Percentiles rank a stretch among this genome's conserved stretches.
Conservation (phyloP, 2,329 filamentous ascomycete species). For the Dactylellina sp. region DNA sequence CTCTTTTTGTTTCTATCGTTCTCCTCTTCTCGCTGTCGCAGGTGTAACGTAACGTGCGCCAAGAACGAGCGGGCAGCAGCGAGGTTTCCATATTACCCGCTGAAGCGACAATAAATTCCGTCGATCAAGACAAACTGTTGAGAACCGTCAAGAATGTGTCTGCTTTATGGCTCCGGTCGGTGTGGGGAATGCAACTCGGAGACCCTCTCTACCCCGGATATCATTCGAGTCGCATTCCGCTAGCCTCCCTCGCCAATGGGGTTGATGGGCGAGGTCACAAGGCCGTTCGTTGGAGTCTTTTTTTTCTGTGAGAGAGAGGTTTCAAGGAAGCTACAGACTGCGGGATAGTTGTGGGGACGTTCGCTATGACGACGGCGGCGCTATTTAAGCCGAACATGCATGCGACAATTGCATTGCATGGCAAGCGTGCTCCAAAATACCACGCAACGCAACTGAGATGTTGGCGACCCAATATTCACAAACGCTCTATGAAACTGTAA, state of each 20-base stretch:
- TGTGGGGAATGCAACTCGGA: not conserved
- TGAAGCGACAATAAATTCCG: slow-evolving; percentile 7
- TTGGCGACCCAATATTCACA: no score
- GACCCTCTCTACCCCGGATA: no score
- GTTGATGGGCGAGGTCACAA: not conserved
- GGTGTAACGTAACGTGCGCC: slow-evolving; percentile 8
- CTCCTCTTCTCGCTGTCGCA: no score
- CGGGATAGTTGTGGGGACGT: no score
- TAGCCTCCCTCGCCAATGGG: no score
- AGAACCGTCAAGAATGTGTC: not conserved
- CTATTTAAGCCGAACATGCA: not conserved
- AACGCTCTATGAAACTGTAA: no score
- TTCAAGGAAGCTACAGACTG: no score
- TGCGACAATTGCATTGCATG: not conserved
- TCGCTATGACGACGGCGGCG: not conserved
- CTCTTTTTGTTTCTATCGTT: no score
- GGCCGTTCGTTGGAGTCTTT: not conserved
- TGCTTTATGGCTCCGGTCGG: not conserved
- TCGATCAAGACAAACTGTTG: slow-evolving; percentile 2
- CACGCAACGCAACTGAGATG: no score
- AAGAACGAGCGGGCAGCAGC: not conserved
- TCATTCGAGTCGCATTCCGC: no score
- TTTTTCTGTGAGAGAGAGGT: no score
- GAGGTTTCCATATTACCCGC: slow-evolving; percentile 12
- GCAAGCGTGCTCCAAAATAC: not conserved